Evolutionary conservation across 2,329 filamentous ascomycete genomes (phyloP).

Genomic region (Pseudogymnoascus sp.): DNA sequence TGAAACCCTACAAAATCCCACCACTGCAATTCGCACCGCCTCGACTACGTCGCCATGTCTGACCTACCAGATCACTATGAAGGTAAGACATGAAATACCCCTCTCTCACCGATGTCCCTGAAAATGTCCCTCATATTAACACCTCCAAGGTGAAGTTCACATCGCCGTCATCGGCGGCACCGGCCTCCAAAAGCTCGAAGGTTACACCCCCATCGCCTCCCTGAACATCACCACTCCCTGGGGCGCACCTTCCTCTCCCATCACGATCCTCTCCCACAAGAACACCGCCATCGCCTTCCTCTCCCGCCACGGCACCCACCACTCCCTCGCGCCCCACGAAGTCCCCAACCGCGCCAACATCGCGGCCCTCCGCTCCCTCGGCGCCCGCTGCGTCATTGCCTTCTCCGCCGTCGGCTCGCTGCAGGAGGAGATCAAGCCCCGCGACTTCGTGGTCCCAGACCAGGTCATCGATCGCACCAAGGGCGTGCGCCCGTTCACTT

Average conservation of each 20-base stretch:
- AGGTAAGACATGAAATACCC: slow-evolving; percentile 15
- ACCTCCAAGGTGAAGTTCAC: slow-evolving; percentile 54
- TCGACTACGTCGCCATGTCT: slow-evolving; percentile 18
- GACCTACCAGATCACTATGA: slow-evolving; percentile 22
- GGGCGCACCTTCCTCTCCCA: slow-evolving; percentile 68
- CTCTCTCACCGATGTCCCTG: neutral
- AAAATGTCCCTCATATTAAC: neutral
- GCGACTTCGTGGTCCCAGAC: slow-evolving; percentile 94
- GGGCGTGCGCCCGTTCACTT: slow-evolving; percentile 83
- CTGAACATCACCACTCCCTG: slow-evolving; percentile 77
- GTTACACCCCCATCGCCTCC: slow-evolving; percentile 76
- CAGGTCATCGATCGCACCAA: slow-evolving; percentile 97
- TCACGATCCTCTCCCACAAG: slow-evolving; percentile 82
- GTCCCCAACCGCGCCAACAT: slow-evolving; percentile 95
- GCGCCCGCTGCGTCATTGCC: slow-evolving; percentile 84
- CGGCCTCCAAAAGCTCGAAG: slow-evolving; percentile 77
- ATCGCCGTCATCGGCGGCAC: slow-evolving; percentile 93
- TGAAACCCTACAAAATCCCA: neutral
- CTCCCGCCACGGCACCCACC: slow-evolving; percentile 81
- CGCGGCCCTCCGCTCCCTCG: slow-evolving; percentile 85
- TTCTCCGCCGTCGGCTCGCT: slow-evolving; percentile 93
- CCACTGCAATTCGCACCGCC: neutral
- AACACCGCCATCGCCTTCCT: slow-evolving; percentile 84
- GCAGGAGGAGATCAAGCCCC: slow-evolving; percentile 85
- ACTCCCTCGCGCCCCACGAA: slow-evolving; percentile 87